phyloP scores from a whole-genome alignment of 805 yeast genomes.

The Ascoidea tarda region DNA sequence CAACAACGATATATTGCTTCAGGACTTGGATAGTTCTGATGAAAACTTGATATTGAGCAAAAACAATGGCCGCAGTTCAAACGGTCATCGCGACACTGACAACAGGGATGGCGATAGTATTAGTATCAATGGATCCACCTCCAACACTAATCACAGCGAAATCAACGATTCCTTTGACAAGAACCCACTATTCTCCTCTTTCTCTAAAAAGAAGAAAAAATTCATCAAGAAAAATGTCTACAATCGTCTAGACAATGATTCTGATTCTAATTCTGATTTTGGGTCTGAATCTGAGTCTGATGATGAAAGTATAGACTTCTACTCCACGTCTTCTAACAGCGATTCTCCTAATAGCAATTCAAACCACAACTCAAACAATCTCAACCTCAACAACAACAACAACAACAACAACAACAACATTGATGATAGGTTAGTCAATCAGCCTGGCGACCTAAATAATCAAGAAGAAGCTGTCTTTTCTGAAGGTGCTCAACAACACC shows the following conservation, averaged over 20 bases:
- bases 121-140: neutral
- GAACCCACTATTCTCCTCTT: neutral
- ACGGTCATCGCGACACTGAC: too few species aligned
- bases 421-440: neutral
- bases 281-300: neutral
- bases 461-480: neutral
- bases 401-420: neutral
- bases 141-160: too few species aligned
- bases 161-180: too few species aligned
- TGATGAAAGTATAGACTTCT: neutral
- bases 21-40: neutral
- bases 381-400: too few species aligned
- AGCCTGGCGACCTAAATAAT: neutral
- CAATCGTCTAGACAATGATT: neutral
- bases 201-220: neutral
- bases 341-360: too few species aligned
- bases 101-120: neutral
- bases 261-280: neutral
- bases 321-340: too few species aligned
- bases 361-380: too few species aligned
- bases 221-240: neutral
- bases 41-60: too few species aligned
- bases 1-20: neutral
- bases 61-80: neutral
- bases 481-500: neutral